These are phyloP conservation scores for Ogataea sp. DNA, from an alignment of 805 yeast genomes.

Conservation along the genomic window DNA sequence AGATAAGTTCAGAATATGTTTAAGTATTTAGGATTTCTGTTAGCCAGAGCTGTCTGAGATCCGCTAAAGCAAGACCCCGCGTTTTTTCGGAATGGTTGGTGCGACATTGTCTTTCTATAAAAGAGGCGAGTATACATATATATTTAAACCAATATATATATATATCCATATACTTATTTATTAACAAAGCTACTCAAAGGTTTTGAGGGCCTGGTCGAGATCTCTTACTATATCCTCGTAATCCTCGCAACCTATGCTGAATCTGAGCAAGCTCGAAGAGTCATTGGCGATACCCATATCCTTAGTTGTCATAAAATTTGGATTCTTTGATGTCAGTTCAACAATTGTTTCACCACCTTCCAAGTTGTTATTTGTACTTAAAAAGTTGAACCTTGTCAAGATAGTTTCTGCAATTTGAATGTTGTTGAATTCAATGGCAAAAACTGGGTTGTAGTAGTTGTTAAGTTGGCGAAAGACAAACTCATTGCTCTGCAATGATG, in stretches of 20 bases:
- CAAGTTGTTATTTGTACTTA: conserved; percentile 40
- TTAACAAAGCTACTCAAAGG: conserved; percentile 1
- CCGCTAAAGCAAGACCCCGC: no score
- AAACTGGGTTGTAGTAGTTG: conserved; percentile 38
- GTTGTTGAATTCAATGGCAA: conserved; percentile 31
- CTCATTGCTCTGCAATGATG: conserved; percentile 36
- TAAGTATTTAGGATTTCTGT: no score
- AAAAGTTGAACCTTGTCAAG: conserved; percentile 37
- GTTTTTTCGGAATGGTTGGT: no score
- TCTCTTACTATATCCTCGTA: conserved; percentile 42
- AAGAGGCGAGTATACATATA: no score
- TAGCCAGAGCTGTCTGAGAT: no score
- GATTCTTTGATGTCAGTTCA: conserved; percentile 31
- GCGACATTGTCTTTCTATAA: no score
- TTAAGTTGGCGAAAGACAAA: conserved; percentile 33
- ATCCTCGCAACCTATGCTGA: conserved; percentile 49
- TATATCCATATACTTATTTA: background rate
- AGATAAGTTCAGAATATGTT: no score
- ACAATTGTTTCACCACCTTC: conserved; percentile 46
- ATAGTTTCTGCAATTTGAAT: conserved; percentile 30
- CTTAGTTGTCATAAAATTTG: conserved; percentile 17
- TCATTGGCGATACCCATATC: conserved; percentile 1
- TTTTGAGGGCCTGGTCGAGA: conserved; percentile 30
- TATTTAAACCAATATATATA: background rate
- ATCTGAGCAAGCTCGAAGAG: conserved; percentile 29